Conservation (phyloP, 1,284 basidiomycete species). For the Ganoderma meredithae region DNA sequence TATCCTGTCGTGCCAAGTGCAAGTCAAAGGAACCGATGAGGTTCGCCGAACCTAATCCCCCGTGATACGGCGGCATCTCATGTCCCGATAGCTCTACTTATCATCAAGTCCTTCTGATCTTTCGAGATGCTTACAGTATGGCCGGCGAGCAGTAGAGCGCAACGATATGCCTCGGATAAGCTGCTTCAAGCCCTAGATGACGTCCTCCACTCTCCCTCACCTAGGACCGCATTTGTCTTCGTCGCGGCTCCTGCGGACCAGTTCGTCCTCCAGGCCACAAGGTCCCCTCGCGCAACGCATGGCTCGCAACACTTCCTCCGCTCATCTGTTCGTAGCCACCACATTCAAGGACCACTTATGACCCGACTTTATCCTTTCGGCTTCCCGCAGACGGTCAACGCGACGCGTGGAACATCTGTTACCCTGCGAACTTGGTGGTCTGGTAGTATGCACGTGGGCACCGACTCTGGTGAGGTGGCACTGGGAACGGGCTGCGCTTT, state of each 20-base stretch:
- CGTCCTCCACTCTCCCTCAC: background rate
- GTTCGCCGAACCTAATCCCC: background rate
- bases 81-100: conserved; percentile 2
- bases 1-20: background rate
- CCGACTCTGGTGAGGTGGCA: background rate
- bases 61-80: background rate
- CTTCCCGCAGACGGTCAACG: conserved; percentile 12
- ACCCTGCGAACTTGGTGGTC: conserved; percentile 18
- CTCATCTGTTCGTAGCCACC: conserved; percentile 5
- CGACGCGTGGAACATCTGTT: conserved; percentile 21
- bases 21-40: background rate
- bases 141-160: background rate
- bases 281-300: conserved; percentile 16
- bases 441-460: conserved; percentile 10
- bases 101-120: background rate
- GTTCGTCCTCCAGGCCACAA: conserved; percentile 9
- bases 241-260: conserved; percentile 6
- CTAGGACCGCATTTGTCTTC: background rate
- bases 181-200: background rate
- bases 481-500: conserved; percentile 6
- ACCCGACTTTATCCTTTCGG: background rate
- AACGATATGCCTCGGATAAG: background rate
- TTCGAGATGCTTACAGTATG: background rate
- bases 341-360: conserved; percentile 11
- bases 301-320: conserved; percentile 19